Evolutionary conservation across 345 rosid genomes (phyloP).

Genomic region (Hypericum androsaemum): DNA sequence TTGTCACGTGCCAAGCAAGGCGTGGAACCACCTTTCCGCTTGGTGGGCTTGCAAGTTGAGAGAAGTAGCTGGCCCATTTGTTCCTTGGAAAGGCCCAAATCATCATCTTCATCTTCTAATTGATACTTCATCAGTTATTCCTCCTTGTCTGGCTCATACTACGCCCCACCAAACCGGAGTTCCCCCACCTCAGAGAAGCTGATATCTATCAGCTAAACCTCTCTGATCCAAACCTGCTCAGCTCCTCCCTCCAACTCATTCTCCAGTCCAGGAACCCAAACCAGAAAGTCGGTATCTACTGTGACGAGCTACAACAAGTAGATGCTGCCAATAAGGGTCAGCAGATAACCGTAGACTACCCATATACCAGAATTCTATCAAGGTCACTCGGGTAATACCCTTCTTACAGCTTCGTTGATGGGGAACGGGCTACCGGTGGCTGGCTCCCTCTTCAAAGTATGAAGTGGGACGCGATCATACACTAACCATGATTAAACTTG

Average conservation of each 20-base stretch:
- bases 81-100: too few relatives aligned
- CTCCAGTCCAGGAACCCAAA: constrained; percentile 57
- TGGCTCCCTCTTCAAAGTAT: constrained; percentile 42
- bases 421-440: constrained; percentile 56
- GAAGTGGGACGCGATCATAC: too few relatives aligned
- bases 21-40: too few relatives aligned
- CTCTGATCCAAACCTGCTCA: constrained; percentile 58
- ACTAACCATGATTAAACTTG: too few relatives aligned
- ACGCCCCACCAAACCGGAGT: constrained; percentile 60
- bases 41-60: too few relatives aligned
- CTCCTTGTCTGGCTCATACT: constrained; percentile 62
- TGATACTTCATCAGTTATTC: too few relatives aligned
- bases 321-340: constrained; percentile 67
- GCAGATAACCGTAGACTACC: constrained; percentile 54
- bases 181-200: constrained; percentile 53
- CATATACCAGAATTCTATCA: constrained; percentile 73
- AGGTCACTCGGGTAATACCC: constrained; percentile 47
- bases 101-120: too few relatives aligned
- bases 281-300: constrained; percentile 67
- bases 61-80: too few relatives aligned
- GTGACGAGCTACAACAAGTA: constrained; percentile 49
- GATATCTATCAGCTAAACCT: constrained; percentile 55
- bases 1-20: too few relatives aligned
- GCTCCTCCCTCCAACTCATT: constrained; percentile 70
- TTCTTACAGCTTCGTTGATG: constrained; percentile 51